Percentiles rank a stretch among this genome's conserved stretches.
Conservation (phyloP, 2,329 filamentous ascomycete genomes). For the Aureobasidium melanogenum region DNA sequence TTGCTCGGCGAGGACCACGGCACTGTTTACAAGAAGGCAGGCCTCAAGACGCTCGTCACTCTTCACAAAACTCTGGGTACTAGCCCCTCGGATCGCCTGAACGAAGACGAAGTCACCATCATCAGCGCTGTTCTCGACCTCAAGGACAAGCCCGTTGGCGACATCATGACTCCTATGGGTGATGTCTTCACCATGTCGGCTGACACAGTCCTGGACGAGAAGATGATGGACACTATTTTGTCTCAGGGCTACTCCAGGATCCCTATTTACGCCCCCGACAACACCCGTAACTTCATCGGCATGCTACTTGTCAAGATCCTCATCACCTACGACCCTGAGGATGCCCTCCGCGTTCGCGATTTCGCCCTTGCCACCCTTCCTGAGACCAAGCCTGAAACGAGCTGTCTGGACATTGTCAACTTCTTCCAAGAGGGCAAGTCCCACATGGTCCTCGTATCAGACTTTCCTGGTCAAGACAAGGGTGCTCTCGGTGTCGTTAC, state of each 20-base stretch:
- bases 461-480: slow-evolving; percentile 79
- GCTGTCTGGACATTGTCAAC: slow-evolving; percentile 96
- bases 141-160: slow-evolving; percentile 89
- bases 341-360: slow-evolving; percentile 75
- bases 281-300: slow-evolving; percentile 80
- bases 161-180: slow-evolving; percentile 97
- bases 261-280: slow-evolving; percentile 82
- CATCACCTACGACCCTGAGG: slow-evolving; percentile 96
- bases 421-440: slow-evolving; percentile 99
- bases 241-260: slow-evolving; percentile 93
- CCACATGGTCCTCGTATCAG: slow-evolving; percentile 94
- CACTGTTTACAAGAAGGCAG: slow-evolving; percentile 96
- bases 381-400: slow-evolving; percentile 89
- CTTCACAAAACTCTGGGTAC: slow-evolving; percentile 86
- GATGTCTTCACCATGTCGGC: slow-evolving; percentile 97
- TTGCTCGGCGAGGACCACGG: slow-evolving; percentile 91
- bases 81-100: slow-evolving; percentile 73
- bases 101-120: slow-evolving; percentile 97
- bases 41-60: slow-evolving; percentile 90
- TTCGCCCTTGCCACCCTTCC: slow-evolving; percentile 90
- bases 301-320: slow-evolving; percentile 98
- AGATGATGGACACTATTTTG: slow-evolving; percentile 88
- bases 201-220: slow-evolving; percentile 84
- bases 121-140: slow-evolving; percentile 94
- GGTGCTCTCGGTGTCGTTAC: slow-evolving; percentile 92